Evolutionary conservation across 495 filamentous ascomycete species (phyloP), one percentile per base, ranked within the genome.

Genomic region (Aspergillus campestris): DNA sequence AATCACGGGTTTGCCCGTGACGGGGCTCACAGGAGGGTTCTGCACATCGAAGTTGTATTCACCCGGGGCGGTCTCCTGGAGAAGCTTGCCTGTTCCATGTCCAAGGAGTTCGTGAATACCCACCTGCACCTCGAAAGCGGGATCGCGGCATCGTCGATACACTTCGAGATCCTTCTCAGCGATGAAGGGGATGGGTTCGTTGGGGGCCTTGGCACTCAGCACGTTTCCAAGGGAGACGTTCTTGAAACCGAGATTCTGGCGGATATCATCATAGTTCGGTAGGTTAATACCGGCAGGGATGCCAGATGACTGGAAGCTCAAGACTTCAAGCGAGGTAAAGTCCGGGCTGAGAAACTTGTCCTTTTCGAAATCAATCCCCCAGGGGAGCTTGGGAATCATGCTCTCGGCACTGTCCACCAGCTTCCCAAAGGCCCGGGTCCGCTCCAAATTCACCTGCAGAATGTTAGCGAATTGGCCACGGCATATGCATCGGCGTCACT

Each of bases 211-310:
- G 10, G 92, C 91, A 51, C 79, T 83, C 28, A 97, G 71, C 7
- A 97, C 85, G 53, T 98, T 97, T 29, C 89, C 91, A 29, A 91
- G 71, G 9, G 81, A 88, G 14, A 98, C 92, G 48, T 98, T 98
- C 71, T 98, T 98, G 79, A 98, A 98, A n/a, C 92, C 92, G 34
- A 90, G 73, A 11, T 80, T 84, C 57, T 95, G 91, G 38, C 92
- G 77, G 48, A 96, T 92, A 50, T 95, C 88, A 53, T 98, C 90
- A 57, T 94, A 95, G 58, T 97, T 95, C 5, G 90, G 90, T 34
- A 81, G 76, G 47, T 86, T 83, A 59, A 85, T 75, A 15, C 87
- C 87, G 27, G 84, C 86, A 6, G 89, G 87, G 38, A 95, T 88
- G 3, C 87, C 88, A 10, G 84, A 87, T 8, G 87, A 81, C 10